Evolutionary conservation across 768 basidiomycete genomes (phyloP), one percentile per base, ranked within the genome.

Genomic region (Pleurotus djamor): DNA sequence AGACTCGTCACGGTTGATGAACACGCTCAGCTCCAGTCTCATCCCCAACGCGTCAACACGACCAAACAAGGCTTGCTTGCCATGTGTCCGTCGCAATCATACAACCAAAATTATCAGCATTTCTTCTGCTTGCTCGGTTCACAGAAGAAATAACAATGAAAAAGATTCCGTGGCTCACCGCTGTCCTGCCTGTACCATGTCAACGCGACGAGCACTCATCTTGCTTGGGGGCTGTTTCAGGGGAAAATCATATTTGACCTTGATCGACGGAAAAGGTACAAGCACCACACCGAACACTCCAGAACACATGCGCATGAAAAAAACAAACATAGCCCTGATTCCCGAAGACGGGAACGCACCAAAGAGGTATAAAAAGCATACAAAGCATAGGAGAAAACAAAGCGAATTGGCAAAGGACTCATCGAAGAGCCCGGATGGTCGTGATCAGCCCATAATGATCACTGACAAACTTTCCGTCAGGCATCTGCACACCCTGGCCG

Each of bases 361-460:
- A n/a, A 28, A 28, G 21, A 28, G 21, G 21, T 28, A 28, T 28
- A 28, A 3, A 28, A 28, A n/a, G n/a, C n/a, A n/a, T n/a, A 28
- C 2, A 28, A 28, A 28, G 21, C 21, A 28, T 28, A 28, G 21
- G 3, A 3, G 21, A 28, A 28, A 28, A 28, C 21, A 28, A 28
- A 28, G 21, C 21, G 21, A 28, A 28, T 28, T 28, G 21, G 21
- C 21, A 28, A 28, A 28, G n/a, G 44, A 21, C 4, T 58, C 57
- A 58, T 49, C 48, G 44, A 35, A 48, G 13, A 36, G 48, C 37
- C 8, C 33, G 57, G 9, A 63, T 38, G 13, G 50, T 60, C 33
- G 62, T 60, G 33, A 70, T 64, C 56, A 92, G 71, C 4, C 88
- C 90, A 68, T 74, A 86, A 61, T 92, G 90, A 64, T 92, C 90